phyloP scores from a whole-genome alignment of 2,329 filamentous ascomycete species.

The Aspergillus texensis region DNA sequence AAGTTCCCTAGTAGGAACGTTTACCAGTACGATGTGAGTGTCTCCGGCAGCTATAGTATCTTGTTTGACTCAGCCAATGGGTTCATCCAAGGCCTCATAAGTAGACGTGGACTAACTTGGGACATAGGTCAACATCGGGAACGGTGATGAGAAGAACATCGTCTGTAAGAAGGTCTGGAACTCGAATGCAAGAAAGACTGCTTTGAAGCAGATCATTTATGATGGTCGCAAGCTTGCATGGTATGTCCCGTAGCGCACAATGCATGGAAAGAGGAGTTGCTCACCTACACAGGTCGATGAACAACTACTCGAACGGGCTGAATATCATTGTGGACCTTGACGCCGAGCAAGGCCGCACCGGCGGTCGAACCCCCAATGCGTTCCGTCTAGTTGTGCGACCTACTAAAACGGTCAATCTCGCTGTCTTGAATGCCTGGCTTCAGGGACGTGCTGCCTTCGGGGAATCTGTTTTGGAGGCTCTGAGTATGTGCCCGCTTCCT shows the following conservation, averaged over 20 bases:
- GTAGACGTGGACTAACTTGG: conserved; percentile 14
- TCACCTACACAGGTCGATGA: conserved; percentile 38
- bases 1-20: conserved; percentile 64
- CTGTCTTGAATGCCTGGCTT: conserved; percentile 68
- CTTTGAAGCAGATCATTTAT: conserved; percentile 68
- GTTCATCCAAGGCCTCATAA: not conserved
- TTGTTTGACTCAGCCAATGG: not conserved
- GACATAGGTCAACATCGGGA: conserved; percentile 66
- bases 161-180: conserved; percentile 78
- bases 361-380: conserved; percentile 45
- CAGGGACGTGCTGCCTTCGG: conserved; percentile 62
- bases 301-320: conserved; percentile 47
- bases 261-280: conserved; percentile 36
- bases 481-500: conserved; percentile 58
- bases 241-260: conserved; percentile 49
- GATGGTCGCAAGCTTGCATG: conserved; percentile 88
- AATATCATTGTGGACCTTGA: conserved; percentile 73
- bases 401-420: conserved; percentile 70
- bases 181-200: conserved; percentile 61
- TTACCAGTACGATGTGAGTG: conserved; percentile 82
- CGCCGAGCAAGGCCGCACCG: conserved; percentile 57
- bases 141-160: conserved; percentile 63
- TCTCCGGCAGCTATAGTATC: not conserved
- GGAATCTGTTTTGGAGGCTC: conserved; percentile 71
- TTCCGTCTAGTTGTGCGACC: conserved; percentile 65